Evolutionary conservation across 345 rosid genomes (phyloP).

Genomic region (Linum usitatissimum): DNA sequence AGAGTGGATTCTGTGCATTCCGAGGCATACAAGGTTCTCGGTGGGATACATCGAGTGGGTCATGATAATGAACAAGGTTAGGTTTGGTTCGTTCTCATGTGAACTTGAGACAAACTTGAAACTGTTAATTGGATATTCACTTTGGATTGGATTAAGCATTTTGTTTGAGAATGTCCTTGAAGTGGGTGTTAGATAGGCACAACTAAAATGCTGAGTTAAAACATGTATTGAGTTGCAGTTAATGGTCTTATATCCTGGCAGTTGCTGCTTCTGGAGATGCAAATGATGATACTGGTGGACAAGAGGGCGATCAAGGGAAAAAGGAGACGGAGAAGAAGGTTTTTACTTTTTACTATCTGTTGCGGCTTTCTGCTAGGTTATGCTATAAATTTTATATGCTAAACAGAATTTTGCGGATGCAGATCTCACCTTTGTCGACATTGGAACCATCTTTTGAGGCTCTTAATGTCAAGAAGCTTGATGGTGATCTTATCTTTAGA

Average conservation of each 20-base stretch:
- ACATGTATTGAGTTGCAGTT: neutral
- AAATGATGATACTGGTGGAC: conserved; percentile 24
- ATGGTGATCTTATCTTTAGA: conserved; percentile 40
- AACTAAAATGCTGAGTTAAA: neutral
- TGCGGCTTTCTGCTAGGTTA: conserved; percentile 5
- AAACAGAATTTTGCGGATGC: conserved; percentile 28
- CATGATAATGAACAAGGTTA: conserved; percentile 59
- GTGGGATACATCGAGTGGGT: conserved; percentile 86
- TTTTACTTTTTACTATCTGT: conserved; percentile 15
- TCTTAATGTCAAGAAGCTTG: conserved; percentile 81
- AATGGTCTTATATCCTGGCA: conserved; percentile 13
- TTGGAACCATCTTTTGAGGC: conserved; percentile 77
- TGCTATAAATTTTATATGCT: conserved; percentile 11
- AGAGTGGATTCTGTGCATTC: conserved; percentile 94
- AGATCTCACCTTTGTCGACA: conserved; percentile 76
- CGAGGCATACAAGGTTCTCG: conserved; percentile 91
- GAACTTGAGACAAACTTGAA: neutral
- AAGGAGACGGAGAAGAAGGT: conserved; percentile 72
- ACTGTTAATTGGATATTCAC: neutral
- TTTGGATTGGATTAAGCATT: neutral
- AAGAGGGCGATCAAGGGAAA: conserved; percentile 41
- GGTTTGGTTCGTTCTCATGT: conserved; percentile 6
- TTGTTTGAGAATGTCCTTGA: neutral
- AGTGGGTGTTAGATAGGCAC: neutral
- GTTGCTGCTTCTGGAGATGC: conserved; percentile 37